Base-by-base conservation (phyloP, 2,329 filamentous ascomycete species). In the Tricladium varicosporioides region DNA sequence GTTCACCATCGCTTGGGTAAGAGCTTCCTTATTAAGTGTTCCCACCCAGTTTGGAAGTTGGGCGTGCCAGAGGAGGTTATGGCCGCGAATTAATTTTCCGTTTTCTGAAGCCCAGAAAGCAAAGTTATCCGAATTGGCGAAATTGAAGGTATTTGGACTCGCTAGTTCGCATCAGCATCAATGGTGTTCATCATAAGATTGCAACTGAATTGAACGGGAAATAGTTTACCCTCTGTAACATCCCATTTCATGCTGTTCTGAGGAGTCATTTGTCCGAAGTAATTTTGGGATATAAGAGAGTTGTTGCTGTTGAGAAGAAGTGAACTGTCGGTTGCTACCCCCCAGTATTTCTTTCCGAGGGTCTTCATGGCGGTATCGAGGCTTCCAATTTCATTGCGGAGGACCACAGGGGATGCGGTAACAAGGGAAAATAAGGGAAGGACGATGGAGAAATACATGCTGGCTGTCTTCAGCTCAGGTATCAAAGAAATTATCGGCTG, bases 231-330 rank as follows among this genome's bases (percentile, higher is more conserved):
- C 69, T 86, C 75, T 15, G 76, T 76, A 33, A 78, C 72, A 62
- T 86, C 82, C 85, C 85, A 88, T 73, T 88, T 87, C 81, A 88
- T 86, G 69, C 77, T 82, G 75, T 89, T 88, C 75, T 89, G 85
- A 2, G 81, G 78, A 0, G 85, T 87, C 18, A 89, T 75, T 70
- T 84, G 80, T 16, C 85, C 84, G 60, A 88, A 88, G 70, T 86
- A 75, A 51, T 75, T 73, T 60, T 78, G 77, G 70, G 88, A 82
- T 65, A 86, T 77, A 57, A 76, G 75, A 14, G 76, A 76, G 57
- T 78, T 81, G 61, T 77, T 74, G 51, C 73, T 76, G 9, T 74
- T 67, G 31, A 68, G 74, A 3, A 88, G 77, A 10, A 74, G 76
- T 59, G 73, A 74, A 65, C 80, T 75, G 66, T 88, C 85, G 1